Base-by-base conservation (phyloP, 768 basidiomycete species). In the Lactifluus echinatus region DNA sequence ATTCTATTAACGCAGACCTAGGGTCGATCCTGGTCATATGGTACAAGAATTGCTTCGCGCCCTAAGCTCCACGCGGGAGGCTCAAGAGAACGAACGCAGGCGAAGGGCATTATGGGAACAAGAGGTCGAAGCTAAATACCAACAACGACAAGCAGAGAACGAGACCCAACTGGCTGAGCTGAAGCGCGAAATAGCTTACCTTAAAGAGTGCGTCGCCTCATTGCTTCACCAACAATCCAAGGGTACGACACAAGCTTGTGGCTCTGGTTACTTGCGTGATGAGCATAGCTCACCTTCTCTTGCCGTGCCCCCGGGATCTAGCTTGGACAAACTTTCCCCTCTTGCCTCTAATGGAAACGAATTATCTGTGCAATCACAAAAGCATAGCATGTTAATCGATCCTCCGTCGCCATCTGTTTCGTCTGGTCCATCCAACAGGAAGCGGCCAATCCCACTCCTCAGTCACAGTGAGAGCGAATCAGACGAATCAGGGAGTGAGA, bases 31-130 rank as follows among this genome's bases (percentile, higher is more conserved):
- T 40, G 56, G 74, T 8, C 72, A 76, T 57, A 75, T 79, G 3
- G 73, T 87, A 0, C 79, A 84, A 15, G 82, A 87, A 61, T 74
- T 87, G 36, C 66, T 82, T 55, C 77, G 80, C n/a, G 74, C 81
- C 50, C 68, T 85, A 7, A 68, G 75, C n/a, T 74, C 77, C 0
- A 81, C 81, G 1, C 76, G 75, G 61, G 79, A 85, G 31, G 78
- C 80, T 0, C 80, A 82, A 44, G 83, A 84, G 50, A 74, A 71
- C 17, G 87, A 89, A 61, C 71, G 74, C 37, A 78, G 73, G 61
- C 76, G 87, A 19, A 74, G 85, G 47, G 53, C 76, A 8, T 78
- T 73, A 36, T 89, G 87, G 86, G 87, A 89, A 64, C 74, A 77
- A 61, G 82, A 84, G 56, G 82, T 85, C 59, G 87, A 87, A 70